Conservation (phyloP, 495 filamentous ascomycete species). For the Chaetomium cochliodes region DNA sequence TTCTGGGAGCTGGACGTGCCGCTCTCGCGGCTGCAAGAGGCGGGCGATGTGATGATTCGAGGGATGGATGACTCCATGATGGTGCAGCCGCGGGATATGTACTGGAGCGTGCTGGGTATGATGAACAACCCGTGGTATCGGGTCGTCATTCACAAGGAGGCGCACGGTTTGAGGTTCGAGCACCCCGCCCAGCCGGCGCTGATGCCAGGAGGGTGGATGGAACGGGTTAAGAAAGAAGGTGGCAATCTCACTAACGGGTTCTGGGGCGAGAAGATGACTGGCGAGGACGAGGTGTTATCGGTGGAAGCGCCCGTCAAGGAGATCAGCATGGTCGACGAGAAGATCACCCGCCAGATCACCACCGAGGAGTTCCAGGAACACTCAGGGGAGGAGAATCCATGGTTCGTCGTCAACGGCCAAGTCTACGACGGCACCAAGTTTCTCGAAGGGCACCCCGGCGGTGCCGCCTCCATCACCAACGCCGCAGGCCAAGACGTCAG, state of each 20-base stretch:
- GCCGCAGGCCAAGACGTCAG: slow-evolving; percentile 83
- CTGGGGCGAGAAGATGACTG: slow-evolving; percentile 75
- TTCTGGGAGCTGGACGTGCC: slow-evolving; percentile 83
- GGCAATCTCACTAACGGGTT: slow-evolving; percentile 78
- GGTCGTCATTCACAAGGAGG: slow-evolving; percentile 73
- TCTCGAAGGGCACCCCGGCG: slow-evolving; percentile 83
- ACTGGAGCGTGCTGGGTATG: slow-evolving; percentile 96
- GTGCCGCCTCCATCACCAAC: slow-evolving; percentile 80
- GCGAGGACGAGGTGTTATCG: slow-evolving; percentile 49
- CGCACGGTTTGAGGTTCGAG: slow-evolving; percentile 69
- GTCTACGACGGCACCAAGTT: slow-evolving; percentile 89
- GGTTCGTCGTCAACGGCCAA: slow-evolving; percentile 91
- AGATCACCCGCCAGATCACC: slow-evolving; percentile 60
- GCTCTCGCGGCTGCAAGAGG: slow-evolving; percentile 57
- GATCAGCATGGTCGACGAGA: slow-evolving; percentile 78
- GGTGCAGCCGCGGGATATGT: slow-evolving; percentile 89
- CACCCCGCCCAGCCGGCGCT: slow-evolving; percentile 85
- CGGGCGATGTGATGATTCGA: slow-evolving; percentile 75
- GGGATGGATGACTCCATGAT: slow-evolving; percentile 93
- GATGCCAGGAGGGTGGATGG: slow-evolving; percentile 91
- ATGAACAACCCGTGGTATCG: slow-evolving; percentile 99
- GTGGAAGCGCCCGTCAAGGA: slow-evolving; percentile 53
- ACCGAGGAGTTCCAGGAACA: slow-evolving; percentile 73
- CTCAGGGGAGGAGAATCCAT: slow-evolving; percentile 65
- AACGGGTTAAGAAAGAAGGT: slow-evolving; percentile 82